phyloP scores from a whole-genome alignment of 2,329 filamentous ascomycete species.

The Fusarium longipes region DNA sequence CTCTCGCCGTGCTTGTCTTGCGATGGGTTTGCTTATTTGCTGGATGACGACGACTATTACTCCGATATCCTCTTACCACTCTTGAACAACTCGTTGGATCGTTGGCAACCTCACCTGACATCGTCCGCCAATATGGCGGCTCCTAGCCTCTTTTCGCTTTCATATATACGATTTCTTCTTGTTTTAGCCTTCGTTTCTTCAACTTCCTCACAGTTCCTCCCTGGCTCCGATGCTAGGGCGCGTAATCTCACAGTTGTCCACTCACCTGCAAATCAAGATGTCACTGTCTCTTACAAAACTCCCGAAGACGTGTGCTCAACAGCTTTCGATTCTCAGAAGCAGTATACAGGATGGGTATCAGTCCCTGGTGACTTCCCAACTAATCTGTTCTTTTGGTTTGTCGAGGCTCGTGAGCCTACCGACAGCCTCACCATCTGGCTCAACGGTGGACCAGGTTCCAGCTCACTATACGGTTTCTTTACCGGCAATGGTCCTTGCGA shows the following conservation, averaged over 20 bases:
- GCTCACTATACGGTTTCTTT: conserved; percentile 73
- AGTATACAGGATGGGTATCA: conserved; percentile 77
- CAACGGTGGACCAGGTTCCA: conserved; percentile 74
- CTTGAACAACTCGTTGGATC: conserved; percentile 3
- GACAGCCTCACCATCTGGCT: conserved; percentile 68
- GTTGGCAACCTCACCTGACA: not conserved
- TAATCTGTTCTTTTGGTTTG: conserved; percentile 65
- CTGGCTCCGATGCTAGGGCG: conserved; percentile 43
- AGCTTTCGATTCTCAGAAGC: conserved; percentile 71
- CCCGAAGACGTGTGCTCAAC: conserved; percentile 72
- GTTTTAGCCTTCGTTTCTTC: conserved; percentile 28
- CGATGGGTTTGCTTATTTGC: conserved; percentile 32
- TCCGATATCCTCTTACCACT: conserved; percentile 31
- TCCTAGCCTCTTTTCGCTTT: conserved; percentile 15
- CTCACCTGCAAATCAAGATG: conserved; percentile 71
- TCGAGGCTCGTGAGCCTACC: conserved; percentile 58
- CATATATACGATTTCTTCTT: conserved; percentile 31
- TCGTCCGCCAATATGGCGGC: conserved; percentile 26
- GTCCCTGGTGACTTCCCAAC: conserved; percentile 66
- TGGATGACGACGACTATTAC: conserved; percentile 39
- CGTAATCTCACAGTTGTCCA: conserved; percentile 65
- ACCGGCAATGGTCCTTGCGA: conserved; percentile 67
- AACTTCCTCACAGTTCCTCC: conserved; percentile 51
- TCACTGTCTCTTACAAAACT: conserved; percentile 76
- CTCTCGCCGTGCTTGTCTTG: conserved; percentile 20